Percentiles rank a stretch among this genome's conserved stretches.
These are phyloP conservation scores for Fusarium sp. DNA, from an alignment of 2,329 filamentous ascomycete genomes.

Conservation along the genomic window DNA sequence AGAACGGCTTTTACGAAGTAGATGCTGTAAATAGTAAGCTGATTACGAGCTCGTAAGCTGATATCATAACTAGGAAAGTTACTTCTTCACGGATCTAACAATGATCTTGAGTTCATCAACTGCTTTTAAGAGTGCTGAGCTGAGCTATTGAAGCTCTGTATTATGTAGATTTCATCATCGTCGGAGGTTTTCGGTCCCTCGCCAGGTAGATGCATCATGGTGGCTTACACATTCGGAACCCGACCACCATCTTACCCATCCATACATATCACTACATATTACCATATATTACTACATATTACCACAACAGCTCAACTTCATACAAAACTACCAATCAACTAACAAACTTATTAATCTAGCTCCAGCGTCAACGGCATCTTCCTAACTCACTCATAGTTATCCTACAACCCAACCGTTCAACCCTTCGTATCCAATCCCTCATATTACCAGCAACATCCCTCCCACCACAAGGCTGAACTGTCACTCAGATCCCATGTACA, in stretches of 20 bases:
- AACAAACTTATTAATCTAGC: not conserved
- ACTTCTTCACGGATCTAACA: not conserved
- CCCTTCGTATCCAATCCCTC: not conserved
- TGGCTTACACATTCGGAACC: constrained; percentile 32
- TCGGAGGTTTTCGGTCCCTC: not conserved
- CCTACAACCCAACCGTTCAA: not conserved
- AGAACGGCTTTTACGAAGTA: not conserved
- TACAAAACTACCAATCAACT: not conserved
- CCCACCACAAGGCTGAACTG: constrained; percentile 19
- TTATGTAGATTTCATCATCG: not conserved
- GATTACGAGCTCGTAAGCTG: not conserved
- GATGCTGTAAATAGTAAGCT: not conserved
- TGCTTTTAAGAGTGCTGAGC: not conserved
- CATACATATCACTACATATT: too few species aligned
- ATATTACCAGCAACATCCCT: constrained; percentile 7
- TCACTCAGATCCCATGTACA: not conserved
- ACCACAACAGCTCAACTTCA: not conserved
- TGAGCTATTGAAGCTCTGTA: not conserved
- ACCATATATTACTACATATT: too few species aligned
- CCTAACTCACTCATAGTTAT: fast-evolving
- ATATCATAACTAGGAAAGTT: not conserved
- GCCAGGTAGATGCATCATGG: not conserved
- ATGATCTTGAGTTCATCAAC: not conserved
- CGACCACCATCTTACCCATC: constrained; percentile 13
- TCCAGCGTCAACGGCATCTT: not conserved